Base-by-base conservation (phyloP, 2,329 filamentous ascomycete genomes). In the Arthrobotrys sphaeroides region DNA sequence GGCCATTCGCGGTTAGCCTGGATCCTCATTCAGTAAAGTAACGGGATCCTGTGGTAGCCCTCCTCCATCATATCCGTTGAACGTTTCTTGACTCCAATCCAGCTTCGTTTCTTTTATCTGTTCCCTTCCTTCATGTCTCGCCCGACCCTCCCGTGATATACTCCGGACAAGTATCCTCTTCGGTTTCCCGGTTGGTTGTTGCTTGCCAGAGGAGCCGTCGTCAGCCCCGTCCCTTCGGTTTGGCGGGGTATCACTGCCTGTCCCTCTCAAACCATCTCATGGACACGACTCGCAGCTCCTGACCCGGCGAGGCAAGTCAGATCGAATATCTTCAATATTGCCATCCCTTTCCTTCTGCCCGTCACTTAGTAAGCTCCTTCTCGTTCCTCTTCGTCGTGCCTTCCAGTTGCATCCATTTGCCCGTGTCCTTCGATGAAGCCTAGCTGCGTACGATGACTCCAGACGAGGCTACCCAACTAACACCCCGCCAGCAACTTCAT, bases 361-460 rank as follows among this genome's bases (percentile, higher is more conserved):
- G 13, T n/a, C 70, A 49, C 13, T 36, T 38, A 62, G 70, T 74
- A 74, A 74, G 70, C 70, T 74, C 49, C 70, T 62, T 57, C n/a
- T n/a, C n/a, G n/a, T 26, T 60, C 38, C 36, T 45, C 22, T 36
- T 57, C 20, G 18, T 57, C 40, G 40, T 33, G 12, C 45, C 16
- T 51, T 69, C 55, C 22, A 55, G 64, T 18, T 51, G 20, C 20
- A 51, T 65, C 64, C 55, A 75, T 40, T 28, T 55, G 40, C 42
- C 47, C 38, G 28, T 31, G 3, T 22, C 16, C 51, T n/a, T 55
- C 31, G 5, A 5, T 33, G 28, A 18, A 22, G 16, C 47, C 1
- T 42, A 42, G 31, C 64, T 42, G 40, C 40, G 31, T 36, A 69
- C 20, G 42, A 75, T 75, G 72, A 60, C 72, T 69, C 72, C 40